These are phyloP conservation scores for Xerocomellus intermedius DNA, from an alignment of 768 basidiomycete species.

Conservation along the genomic window DNA sequence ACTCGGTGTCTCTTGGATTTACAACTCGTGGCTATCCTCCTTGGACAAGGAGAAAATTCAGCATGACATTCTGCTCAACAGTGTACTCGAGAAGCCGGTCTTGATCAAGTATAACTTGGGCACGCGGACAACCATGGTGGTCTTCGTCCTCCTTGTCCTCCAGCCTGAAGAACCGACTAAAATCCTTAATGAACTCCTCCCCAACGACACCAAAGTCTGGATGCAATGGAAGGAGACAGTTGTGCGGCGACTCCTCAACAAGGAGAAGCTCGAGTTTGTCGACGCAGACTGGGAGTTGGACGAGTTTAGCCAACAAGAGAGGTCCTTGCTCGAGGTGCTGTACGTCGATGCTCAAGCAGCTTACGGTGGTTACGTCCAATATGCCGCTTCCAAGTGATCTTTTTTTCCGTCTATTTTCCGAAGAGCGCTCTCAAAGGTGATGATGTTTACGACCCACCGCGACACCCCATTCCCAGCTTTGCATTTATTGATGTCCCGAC, in stretches of 20 bases:
- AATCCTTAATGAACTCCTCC: conserved; percentile 24
- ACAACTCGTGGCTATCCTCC: conserved; percentile 36
- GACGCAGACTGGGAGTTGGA: conserved; percentile 22
- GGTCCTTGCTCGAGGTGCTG: conserved; percentile 21
- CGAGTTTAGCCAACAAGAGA: conserved; percentile 17
- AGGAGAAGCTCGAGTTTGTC: conserved; percentile 25
- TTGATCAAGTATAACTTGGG: conserved; percentile 27
- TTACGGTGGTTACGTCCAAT: conserved; percentile 22
- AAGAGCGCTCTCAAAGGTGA: too few species aligned
- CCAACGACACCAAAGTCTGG: conserved; percentile 27
- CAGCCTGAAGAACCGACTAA: conserved; percentile 19
- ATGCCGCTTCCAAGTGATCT: conserved; percentile 7
- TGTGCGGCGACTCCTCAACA: conserved; percentile 11
- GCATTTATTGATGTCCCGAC: too few species aligned
- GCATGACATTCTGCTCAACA: conserved; percentile 21
- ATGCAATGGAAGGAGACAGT: conserved; percentile 25
- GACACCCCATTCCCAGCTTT: not conserved
- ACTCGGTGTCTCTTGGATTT: conserved; percentile 35
- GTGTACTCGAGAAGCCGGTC: conserved; percentile 21
- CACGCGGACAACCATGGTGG: conserved; percentile 26
- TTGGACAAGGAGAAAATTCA: conserved; percentile 37
- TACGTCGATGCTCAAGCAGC: conserved; percentile 25
- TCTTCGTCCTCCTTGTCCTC: conserved; percentile 26
- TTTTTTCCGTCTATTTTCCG: not conserved
- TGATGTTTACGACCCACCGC: not conserved